A percentile compares a stretch with the other conserved stretches of the same genome.
phyloP scores from a whole-genome alignment of 495 filamentous ascomycete genomes.

The Neurospora pannonica region DNA sequence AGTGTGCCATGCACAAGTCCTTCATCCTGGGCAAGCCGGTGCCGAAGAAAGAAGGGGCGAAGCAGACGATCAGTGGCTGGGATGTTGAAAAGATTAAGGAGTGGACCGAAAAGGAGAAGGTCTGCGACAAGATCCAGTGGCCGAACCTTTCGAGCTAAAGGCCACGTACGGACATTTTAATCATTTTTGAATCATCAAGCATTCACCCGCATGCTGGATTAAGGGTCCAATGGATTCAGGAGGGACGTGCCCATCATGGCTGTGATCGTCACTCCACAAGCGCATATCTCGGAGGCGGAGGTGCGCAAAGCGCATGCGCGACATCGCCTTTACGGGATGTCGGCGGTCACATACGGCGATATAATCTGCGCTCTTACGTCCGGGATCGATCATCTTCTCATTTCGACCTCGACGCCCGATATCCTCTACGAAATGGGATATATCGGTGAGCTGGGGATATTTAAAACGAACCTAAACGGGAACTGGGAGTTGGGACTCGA shows the following conservation, averaged over 20 bases:
- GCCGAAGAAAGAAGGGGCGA: constrained; percentile 6
- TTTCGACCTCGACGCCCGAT: background rate
- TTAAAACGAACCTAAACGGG: background rate
- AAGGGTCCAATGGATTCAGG: background rate
- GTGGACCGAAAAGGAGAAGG: constrained; percentile 19
- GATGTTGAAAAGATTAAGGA: constrained; percentile 23
- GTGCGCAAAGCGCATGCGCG: background rate
- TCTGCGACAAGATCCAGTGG: constrained; percentile 24
- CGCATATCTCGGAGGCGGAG: background rate
- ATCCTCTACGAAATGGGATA: too few relatives aligned
- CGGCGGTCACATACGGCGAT: background rate
- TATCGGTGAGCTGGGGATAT: background rate
- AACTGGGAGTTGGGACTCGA: background rate
- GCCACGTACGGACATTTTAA: background rate
- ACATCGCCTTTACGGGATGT: background rate
- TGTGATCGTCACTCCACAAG: background rate
- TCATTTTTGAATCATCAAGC: background rate
- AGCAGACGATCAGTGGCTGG: constrained; percentile 27
- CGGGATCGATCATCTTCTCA: background rate
- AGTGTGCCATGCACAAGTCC: constrained; percentile 19
- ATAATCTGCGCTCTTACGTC: background rate
- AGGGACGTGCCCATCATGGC: background rate
- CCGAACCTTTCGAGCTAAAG: constrained; percentile 16
- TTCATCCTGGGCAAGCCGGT: constrained; percentile 27
- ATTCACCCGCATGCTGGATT: too few relatives aligned